Conservation (phyloP, 768 basidiomycete genomes). For the Mycena sanguinolenta region DNA sequence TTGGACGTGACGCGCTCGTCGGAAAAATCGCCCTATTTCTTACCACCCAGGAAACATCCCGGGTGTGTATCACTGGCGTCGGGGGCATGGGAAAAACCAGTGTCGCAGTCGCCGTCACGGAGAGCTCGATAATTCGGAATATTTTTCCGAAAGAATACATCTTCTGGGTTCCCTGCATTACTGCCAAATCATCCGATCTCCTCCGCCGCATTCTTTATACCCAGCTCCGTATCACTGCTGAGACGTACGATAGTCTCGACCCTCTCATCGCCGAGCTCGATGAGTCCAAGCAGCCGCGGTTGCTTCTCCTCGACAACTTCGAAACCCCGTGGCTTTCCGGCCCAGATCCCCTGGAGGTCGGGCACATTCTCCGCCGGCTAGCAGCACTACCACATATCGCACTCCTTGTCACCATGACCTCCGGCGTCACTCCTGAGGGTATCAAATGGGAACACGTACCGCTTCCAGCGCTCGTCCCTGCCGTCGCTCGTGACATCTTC, state of each 20-base stretch:
- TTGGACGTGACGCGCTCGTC: not conserved
- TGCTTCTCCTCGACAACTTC: not conserved
- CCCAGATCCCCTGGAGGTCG: not conserved
- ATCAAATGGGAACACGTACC: not conserved
- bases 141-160: not conserved
- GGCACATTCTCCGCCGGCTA: not conserved
- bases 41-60: not conserved
- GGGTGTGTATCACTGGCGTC: not conserved
- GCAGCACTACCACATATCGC: not conserved
- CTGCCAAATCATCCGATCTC: not conserved
- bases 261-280: too few relatives aligned
- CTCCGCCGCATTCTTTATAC: not conserved
- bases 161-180: not conserved
- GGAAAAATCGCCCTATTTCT: not conserved
- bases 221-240: not conserved
- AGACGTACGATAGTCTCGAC: not conserved
- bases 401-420: not conserved
- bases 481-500: too few relatives aligned
- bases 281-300: not conserved
- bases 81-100: not conserved
- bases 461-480: not conserved
- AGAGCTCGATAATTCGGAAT: not conserved
- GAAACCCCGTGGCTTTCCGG: not conserved
- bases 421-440: not conserved
- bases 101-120: not conserved